Conservation (phyloP, 2,329 filamentous ascomycete species). For the Penicillium sp. region DNA sequence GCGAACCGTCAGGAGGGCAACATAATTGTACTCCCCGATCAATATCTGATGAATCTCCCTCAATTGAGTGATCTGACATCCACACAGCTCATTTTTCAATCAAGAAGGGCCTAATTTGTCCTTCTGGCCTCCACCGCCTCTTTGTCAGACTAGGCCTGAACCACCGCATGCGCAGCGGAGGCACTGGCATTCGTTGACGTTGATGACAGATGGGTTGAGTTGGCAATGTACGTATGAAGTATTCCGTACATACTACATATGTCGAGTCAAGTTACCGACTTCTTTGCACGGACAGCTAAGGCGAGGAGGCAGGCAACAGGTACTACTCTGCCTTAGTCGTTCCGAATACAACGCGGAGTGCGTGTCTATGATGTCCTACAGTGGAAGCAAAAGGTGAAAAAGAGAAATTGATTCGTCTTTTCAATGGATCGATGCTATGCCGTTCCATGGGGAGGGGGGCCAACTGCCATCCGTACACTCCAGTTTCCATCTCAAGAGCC, state of each 20-base stretch:
- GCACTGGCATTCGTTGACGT: not conserved
- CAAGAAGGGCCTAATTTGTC: no score
- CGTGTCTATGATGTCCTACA: not conserved
- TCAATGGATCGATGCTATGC: slow-evolving; percentile 21
- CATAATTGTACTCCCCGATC: no score
- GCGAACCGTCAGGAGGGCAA: not conserved
- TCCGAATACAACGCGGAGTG: not conserved
- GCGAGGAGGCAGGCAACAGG: no score
- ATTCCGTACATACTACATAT: not conserved
- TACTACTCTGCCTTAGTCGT: not conserved
- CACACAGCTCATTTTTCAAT: no score
- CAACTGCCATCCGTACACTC: slow-evolving; percentile 20
- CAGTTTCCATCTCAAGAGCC: slow-evolving; percentile 25
- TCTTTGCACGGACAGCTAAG: not conserved
- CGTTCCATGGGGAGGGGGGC: slow-evolving; percentile 16
- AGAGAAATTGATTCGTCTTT: slow-evolving; percentile 17
- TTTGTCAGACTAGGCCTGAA: not conserved
- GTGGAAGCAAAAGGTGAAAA: slow-evolving; percentile 10
- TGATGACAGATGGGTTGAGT: not conserved
- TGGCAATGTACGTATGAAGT: slow-evolving; percentile 4
- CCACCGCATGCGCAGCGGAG: not conserved
- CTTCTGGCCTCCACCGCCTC: not conserved
- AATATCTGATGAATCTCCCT: no score
- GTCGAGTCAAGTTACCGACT: slow-evolving; percentile 7
- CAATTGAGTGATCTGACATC: no score